A percentile compares a stretch with the other conserved stretches of the same genome.
phyloP scores from a whole-genome alignment of 2,329 filamentous ascomycete genomes.

The Microsporum canis region DNA sequence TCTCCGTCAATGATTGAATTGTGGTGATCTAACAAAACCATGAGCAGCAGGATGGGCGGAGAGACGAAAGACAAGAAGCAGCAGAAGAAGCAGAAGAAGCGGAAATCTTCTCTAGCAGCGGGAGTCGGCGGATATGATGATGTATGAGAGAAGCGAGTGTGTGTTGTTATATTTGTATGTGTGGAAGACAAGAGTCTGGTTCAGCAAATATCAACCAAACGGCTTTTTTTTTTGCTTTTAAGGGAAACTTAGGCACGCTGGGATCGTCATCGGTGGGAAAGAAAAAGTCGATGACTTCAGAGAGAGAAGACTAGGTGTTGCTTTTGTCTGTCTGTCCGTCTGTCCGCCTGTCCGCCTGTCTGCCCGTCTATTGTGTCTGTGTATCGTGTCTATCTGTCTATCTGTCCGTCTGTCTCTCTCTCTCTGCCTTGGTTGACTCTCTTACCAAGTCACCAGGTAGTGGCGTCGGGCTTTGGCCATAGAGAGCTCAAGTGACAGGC shows the following conservation, averaged over 20 bases:
- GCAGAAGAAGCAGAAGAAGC: neutral
- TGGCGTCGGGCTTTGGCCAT: neutral
- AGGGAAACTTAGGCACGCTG: neutral
- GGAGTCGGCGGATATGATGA: neutral
- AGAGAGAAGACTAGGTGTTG: neutral
- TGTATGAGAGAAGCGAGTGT: neutral
- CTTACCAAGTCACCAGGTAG: neutral
- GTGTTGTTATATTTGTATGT: no score
- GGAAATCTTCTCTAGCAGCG: no score
- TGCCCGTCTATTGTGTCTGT: neutral
- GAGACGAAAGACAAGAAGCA: neutral
- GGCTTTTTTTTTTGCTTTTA: neutral
- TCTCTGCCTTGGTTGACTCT: neutral
- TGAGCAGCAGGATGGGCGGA: neutral
- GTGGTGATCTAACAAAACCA: neutral
- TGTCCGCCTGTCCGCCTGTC: neutral
- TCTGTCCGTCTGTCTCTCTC: neutral
- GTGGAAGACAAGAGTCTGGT: neutral
- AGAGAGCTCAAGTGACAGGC: neutral
- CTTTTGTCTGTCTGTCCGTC: neutral
- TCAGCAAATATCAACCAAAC: neutral
- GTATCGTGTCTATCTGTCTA: neutral
- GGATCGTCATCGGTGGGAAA: neutral
- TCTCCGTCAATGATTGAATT: slow-evolving; percentile 25
- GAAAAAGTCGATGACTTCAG: neutral